A percentile compares a stretch with the other conserved stretches of the same genome.
Evolutionary conservation across 495 filamentous ascomycete species (phyloP).

Genomic region (Aspergillus olivimuriae): DNA sequence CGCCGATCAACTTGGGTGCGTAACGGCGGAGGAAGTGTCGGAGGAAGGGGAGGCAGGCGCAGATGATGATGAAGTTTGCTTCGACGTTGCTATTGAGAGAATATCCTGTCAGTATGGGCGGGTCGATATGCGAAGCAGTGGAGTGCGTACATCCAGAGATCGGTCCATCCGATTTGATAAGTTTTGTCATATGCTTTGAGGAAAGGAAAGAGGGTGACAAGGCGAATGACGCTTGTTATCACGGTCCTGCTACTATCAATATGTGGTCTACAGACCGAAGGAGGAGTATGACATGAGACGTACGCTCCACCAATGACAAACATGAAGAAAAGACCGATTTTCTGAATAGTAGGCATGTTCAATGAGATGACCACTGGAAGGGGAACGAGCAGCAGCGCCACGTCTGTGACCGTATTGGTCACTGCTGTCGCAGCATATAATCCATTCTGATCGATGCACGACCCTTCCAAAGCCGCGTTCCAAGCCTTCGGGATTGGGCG

Average conservation of each 20-base stretch:
- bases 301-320: slow-evolving; percentile 24
- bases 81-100: slow-evolving; percentile 15
- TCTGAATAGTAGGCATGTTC: slow-evolving; percentile 14
- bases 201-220: slow-evolving; percentile 17
- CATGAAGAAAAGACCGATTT: slow-evolving; percentile 15
- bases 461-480: slow-evolving; percentile 20
- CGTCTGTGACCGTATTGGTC: slow-evolving; percentile 34
- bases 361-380: slow-evolving; percentile 22
- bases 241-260: slow-evolving; percentile 23
- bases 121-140: too few relatives aligned
- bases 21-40: slow-evolving; percentile 19
- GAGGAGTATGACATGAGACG: slow-evolving; percentile 7
- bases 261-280: too few relatives aligned
- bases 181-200: slow-evolving; percentile 13
- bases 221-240: slow-evolving; percentile 21
- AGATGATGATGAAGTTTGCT: slow-evolving; percentile 24
- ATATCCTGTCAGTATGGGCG: neutral
- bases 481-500: slow-evolving; percentile 29
- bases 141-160: slow-evolving; percentile 15
- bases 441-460: slow-evolving; percentile 24
- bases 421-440: slow-evolving; percentile 32
- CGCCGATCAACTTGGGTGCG: slow-evolving; percentile 16
- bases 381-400: slow-evolving; percentile 31
- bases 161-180: slow-evolving; percentile 13
- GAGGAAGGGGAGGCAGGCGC: slow-evolving; percentile 17